Conservation (phyloP, 768 basidiomycete species). For the Naganishia antarctica region DNA sequence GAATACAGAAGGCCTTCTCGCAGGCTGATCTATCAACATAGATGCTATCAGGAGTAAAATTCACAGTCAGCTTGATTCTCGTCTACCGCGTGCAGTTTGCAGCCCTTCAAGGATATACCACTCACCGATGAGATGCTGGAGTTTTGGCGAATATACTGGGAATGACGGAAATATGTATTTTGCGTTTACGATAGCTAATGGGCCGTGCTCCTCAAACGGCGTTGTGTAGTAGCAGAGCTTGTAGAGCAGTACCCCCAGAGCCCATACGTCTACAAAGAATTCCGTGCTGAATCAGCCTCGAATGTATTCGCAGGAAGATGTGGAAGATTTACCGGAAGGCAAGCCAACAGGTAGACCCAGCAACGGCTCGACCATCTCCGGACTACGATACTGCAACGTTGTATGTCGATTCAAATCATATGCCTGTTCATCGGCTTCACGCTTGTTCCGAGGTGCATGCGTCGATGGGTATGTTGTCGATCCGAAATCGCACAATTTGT, state of each 20-base stretch:
- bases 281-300: slow-evolving; percentile 17
- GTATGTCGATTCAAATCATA: slow-evolving; percentile 90
- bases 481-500: slow-evolving; percentile 97
- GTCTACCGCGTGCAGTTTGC: too few relatives aligned
- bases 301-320: not conserved
- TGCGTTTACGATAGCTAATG: slow-evolving; percentile 90
- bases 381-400: slow-evolving; percentile 95
- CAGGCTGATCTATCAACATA: slow-evolving; percentile 87
- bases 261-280: slow-evolving; percentile 82
- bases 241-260: slow-evolving; percentile 90
- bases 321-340: slow-evolving; percentile 43
- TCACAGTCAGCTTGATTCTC: slow-evolving; percentile 11
- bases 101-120: too few relatives aligned
- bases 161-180: slow-evolving; percentile 88
- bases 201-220: slow-evolving; percentile 96
- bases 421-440: slow-evolving; percentile 81
- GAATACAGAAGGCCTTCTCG: slow-evolving; percentile 79
- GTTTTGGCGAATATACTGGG: slow-evolving; percentile 74
- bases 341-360: slow-evolving; percentile 46
- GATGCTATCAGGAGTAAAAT: slow-evolving; percentile 56
- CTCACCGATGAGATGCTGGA: slow-evolving; percentile 77
- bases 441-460: slow-evolving; percentile 67
- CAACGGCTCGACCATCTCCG: slow-evolving; percentile 84
- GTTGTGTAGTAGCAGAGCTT: slow-evolving; percentile 99
- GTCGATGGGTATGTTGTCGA: slow-evolving; percentile 71